Evolutionary conservation across 805 yeast species (phyloP), one percentile per base, ranked within the genome.

Genomic region (Debaryomyces castellii): DNA sequence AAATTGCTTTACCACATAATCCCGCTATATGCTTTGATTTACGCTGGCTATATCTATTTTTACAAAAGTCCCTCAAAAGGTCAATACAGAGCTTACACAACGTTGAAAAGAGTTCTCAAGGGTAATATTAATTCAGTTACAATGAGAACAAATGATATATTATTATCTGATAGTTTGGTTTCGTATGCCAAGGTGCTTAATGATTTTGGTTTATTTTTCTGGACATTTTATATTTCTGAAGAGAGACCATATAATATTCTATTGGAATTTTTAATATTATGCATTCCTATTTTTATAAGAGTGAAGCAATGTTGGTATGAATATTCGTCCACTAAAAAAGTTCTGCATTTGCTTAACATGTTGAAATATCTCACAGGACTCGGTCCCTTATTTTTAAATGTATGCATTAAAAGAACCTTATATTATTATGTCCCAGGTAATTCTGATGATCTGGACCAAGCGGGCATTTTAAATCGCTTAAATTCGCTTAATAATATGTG

Each of bases 281-380:
- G 69, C 20, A 63, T 83, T 7, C 99, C 99, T 0, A 77, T 82
- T 6, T 57, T 79, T n/a, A 80, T 92, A 23, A 77, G 99, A 57
- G 73, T 92, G 22, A 78, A 79, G 39, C 99, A 94, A 67, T 94
- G 98, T 63, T 60, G 84, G 55, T 67, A 67, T 43, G 99, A 94
- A 58, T 89, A 73, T 58, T 55, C 65, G 10, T 59, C 71, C 40
- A 74, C 85, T 8, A 63, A 72, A 4, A 76, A 82, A 34, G 67
- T 47, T 34, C 73, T 73, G 42, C 92, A 89, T 59, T 54, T 90
- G 17, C 70, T 78, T 46, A 94, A 94, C 59, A 78, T 89, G 38
- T 45, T 81, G 52, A 94, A 94, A 65, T 95, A 94, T 63, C 67
- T 79, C 1, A 75, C 87, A 1, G 80, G 85, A 24, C 56, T 79